Percentiles rank a stretch among this genome's conserved stretches.
Evolutionary conservation across 306 rosid genomes (phyloP).

Genomic region (Fagus sylvatica): DNA sequence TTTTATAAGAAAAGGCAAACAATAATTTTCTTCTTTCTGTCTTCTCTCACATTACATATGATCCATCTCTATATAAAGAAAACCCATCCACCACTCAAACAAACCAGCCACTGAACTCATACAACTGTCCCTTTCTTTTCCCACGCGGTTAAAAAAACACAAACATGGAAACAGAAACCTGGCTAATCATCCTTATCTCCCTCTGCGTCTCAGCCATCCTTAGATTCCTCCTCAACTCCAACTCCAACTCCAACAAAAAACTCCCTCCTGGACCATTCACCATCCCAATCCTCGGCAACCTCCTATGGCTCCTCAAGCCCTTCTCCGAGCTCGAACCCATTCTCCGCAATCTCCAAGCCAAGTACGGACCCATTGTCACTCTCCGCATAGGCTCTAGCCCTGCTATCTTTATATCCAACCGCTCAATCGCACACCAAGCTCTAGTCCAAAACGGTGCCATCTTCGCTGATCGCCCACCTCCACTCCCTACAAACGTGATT

Average conservation of each 20-base stretch:
- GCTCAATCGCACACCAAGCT: neutral
- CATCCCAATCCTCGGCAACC: neutral
- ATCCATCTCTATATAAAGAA: too few relatives aligned
- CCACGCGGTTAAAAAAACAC: too few relatives aligned
- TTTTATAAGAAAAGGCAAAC: too few relatives aligned
- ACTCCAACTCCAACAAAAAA: neutral
- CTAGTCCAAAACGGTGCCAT: conserved; percentile 2
- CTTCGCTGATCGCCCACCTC: neutral
- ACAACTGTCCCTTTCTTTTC: too few relatives aligned
- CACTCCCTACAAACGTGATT: neutral
- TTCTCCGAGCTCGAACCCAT: neutral
- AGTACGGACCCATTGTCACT: neutral
- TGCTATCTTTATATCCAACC: neutral
- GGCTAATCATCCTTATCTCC: too few relatives aligned
- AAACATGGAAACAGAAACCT: too few relatives aligned
- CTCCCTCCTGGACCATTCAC: neutral
- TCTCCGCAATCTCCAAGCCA: neutral
- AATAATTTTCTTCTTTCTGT: too few relatives aligned
- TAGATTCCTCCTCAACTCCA: neutral
- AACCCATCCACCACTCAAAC: too few relatives aligned
- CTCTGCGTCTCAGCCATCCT: too few relatives aligned
- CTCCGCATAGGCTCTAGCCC: neutral
- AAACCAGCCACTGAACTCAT: too few relatives aligned
- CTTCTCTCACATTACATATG: too few relatives aligned
- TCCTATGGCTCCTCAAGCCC: neutral